phyloP scores from a whole-genome alignment of 2,329 filamentous ascomycete species.

The Ceratocystis cacaofunesta region DNA sequence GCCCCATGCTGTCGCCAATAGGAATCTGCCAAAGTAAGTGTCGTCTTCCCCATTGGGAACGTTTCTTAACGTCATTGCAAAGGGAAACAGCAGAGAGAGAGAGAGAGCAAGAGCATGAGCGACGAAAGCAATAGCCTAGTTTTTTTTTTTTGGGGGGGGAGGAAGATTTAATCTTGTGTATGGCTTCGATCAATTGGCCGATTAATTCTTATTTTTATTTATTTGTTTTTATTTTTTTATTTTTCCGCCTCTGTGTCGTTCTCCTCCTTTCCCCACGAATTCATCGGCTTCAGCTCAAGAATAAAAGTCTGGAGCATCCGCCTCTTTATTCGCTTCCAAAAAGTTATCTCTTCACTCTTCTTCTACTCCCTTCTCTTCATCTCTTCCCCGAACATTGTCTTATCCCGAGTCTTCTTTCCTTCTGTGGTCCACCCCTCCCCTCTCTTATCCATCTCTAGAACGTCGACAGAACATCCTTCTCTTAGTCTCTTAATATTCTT shows the following conservation, averaged over 20 bases:
- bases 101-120: not conserved
- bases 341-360: not conserved
- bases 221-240: not conserved
- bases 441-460: not conserved
- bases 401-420: not conserved
- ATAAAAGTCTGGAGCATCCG: slow-evolving; percentile 14
- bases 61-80: slow-evolving; percentile 2
- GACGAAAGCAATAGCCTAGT: not conserved
- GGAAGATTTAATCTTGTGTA: no score
- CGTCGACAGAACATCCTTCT: not conserved
- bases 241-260: not conserved
- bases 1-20: not conserved
- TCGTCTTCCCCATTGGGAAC: slow-evolving; percentile 4
- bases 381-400: not conserved
- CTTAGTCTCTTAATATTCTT: not conserved
- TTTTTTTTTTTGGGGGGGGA: not conserved
- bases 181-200: not conserved
- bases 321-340: slow-evolving; percentile 3
- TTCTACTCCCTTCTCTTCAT: slow-evolving; percentile 5
- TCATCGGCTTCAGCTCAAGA: slow-evolving; percentile 1
- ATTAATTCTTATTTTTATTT: not conserved
- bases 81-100: not conserved
- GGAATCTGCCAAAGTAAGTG: not conserved
- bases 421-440: not conserved
- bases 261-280: slow-evolving; percentile 4